Evolutionary conservation across 768 basidiomycete species (phyloP).

Genomic region (Lactarius trivialis): DNA sequence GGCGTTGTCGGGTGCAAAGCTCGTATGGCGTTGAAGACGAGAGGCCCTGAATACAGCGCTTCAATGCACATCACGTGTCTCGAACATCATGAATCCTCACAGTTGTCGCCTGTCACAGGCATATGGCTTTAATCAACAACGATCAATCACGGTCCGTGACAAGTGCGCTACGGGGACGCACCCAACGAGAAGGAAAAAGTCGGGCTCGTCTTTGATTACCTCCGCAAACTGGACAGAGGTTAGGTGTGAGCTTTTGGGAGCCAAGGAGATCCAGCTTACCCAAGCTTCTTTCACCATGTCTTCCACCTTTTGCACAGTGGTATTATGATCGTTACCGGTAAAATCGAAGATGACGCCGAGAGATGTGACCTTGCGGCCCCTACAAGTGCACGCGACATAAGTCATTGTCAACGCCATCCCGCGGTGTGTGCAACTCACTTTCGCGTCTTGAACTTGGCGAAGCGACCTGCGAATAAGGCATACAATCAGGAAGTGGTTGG

Average conservation of each 20-base stretch:
- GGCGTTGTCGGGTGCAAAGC: conserved; percentile 64
- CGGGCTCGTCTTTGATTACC: conserved; percentile 74
- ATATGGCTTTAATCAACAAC: conserved; percentile 53
- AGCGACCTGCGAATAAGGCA: conserved; percentile 38
- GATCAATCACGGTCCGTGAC: not conserved
- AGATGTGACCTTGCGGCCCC: conserved; percentile 68
- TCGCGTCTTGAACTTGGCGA: conserved; percentile 63
- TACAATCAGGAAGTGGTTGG: not conserved
- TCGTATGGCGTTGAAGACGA: conserved; percentile 69
- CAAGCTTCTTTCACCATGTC: conserved; percentile 77
- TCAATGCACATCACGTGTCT: not conserved
- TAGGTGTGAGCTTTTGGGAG: not conserved
- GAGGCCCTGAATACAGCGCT: conserved; percentile 45
- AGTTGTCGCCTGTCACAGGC: conserved; percentile 67
- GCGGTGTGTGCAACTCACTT: conserved; percentile 40
- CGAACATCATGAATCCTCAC: conserved; percentile 32
- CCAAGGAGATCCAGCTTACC: conserved; percentile 35
- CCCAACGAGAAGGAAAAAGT: conserved; percentile 74
- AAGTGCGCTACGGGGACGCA: conserved; percentile 26
- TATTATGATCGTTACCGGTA: conserved; percentile 59
- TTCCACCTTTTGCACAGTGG: conserved; percentile 65
- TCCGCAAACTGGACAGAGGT: conserved; percentile 51
- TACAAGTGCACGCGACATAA: conserved; percentile 26
- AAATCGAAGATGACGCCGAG: conserved; percentile 79
- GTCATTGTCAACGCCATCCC: not conserved